Base-by-base conservation (phyloP, 495 filamentous ascomycete species). In the Diplogelasinospora grovesii region DNA sequence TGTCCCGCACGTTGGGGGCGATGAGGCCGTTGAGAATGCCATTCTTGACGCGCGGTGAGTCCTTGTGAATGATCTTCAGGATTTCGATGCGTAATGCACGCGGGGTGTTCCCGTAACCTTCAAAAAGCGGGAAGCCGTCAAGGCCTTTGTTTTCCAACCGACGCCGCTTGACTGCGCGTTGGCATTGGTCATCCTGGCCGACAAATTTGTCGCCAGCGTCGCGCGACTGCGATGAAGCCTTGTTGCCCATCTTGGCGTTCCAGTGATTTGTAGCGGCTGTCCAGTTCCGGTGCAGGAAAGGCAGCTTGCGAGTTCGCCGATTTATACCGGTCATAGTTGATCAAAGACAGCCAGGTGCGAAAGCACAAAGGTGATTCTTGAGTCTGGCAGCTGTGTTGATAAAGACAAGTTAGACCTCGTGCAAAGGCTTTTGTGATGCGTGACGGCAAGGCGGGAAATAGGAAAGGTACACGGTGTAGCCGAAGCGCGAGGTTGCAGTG, bases 11-110 rank as follows among this genome's bases (percentile, higher is more conserved):
- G 30, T 59, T 43, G 9, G 61, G 58, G 22, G 65, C 49, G 8
- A 59, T 54, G 11, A 52, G 40, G 33, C 63, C 62, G 26, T 65
- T 65, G n/a, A 66, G 40, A 26, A 65, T 48, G 46, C 60, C 60
- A 45, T 54, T 65, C 35, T 57, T 60, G 13, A 54, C 23, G 9
- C 60, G 54, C 7, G 63, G 59, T 18, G 60, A 52, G 35, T 67
- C 60, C 38, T 64, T 64, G 59, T 69, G 67, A 21, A 46, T 59
- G 39, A 74, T 67, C 39, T 68, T 67, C 37, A 68, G 56, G 28
- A 73, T 45, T 38, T 74, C 66, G 33, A 75, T 61, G 19, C 64
- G 65, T 22, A 75, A 57, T 5, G 61, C 53, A 29, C 69, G 45
- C 3, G 54, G 53, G 11, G 49, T 30, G 10, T 55, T 43, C 13